A percentile compares a stretch with the other conserved stretches of the same genome.
phyloP scores from a whole-genome alignment of 1,139 yeast genomes.

The Suhomyces panamericanus region DNA sequence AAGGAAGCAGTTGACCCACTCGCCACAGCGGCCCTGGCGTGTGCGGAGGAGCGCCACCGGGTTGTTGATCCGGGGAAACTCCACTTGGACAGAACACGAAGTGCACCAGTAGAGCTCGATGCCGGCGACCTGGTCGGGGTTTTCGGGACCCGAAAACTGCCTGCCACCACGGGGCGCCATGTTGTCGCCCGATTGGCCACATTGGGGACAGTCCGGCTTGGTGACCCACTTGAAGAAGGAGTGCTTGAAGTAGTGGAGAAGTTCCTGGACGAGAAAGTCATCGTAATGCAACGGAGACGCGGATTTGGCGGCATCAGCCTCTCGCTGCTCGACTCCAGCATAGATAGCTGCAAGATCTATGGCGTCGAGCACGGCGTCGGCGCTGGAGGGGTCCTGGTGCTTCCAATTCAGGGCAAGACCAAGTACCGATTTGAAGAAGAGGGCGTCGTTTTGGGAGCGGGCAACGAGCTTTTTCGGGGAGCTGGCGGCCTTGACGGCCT shows the following conservation, averaged over 20 bases:
- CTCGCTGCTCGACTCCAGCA: conserved; percentile 34
- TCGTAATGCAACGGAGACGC: conserved; percentile 47
- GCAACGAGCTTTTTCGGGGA: conserved; percentile 2
- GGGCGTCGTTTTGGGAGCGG: conserved; percentile 4
- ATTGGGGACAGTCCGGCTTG: conserved; percentile 59
- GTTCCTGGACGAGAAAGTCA: conserved; percentile 68
- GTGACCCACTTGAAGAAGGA: conserved; percentile 85
- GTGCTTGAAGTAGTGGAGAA: conserved; percentile 74
- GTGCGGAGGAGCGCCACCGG: conserved; percentile 62
- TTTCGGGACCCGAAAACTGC: conserved; percentile 21
- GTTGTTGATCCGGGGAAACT: conserved; percentile 77
- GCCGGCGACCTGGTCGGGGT: conserved; percentile 34
- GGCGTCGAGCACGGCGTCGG: conserved; percentile 26
- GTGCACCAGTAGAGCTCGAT: conserved; percentile 66
- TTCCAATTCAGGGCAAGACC: not conserved
- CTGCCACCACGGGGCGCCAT: conserved; percentile 32
- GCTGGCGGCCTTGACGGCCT: conserved; percentile 4
- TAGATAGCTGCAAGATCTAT: conserved; percentile 41
- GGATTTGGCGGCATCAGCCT: conserved; percentile 10
- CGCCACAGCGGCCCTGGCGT: conserved; percentile 86
- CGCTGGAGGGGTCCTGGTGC: conserved; percentile 11
- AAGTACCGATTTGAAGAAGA: not conserved
- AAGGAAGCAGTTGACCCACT: conserved; percentile 87
- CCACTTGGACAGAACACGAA: conserved; percentile 44
- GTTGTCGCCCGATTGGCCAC: conserved; percentile 43